Conservation (phyloP, 1,139 yeast genomes). For the Diutina mesorugosa region DNA sequence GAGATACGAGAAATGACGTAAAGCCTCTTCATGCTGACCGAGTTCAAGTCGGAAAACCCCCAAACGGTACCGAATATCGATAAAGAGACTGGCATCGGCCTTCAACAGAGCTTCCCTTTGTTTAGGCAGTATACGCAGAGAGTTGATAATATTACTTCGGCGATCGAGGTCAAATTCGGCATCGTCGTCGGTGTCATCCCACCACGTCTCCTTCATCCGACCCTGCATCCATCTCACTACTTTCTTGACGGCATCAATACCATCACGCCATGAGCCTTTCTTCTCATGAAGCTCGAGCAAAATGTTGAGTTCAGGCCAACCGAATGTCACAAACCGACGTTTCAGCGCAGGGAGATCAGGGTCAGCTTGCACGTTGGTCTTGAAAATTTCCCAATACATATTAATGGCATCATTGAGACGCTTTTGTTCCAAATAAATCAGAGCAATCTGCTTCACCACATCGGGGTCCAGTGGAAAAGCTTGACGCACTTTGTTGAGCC, state of each 20-base stretch:
- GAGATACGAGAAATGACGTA: conserved; percentile 52
- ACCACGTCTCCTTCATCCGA: conserved; percentile 60
- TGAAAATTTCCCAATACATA: conserved; percentile 56
- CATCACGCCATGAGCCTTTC: conserved; percentile 50
- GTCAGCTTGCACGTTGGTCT: conserved; percentile 33
- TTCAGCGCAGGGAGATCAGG: conserved; percentile 4
- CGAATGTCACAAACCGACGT: conserved; percentile 25
- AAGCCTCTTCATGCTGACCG: conserved; percentile 57
- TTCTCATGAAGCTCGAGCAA: conserved; percentile 66
- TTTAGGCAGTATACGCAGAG: background rate
- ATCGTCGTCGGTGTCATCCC: conserved; percentile 73
- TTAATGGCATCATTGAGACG: conserved; percentile 72
- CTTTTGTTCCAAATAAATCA: conserved; percentile 63
- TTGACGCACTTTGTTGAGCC: conserved; percentile 50
- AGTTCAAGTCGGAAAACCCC: conserved; percentile 62
- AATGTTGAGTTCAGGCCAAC: conserved; percentile 83
- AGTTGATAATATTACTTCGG: background rate
- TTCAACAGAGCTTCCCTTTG: conserved; percentile 4
- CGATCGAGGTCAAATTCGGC: conserved; percentile 52
- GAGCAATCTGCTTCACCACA: conserved; percentile 62
- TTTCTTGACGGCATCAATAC: conserved; percentile 51
- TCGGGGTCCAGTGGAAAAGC: conserved; percentile 49
- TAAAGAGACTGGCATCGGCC: conserved; percentile 38
- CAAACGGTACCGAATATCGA: conserved; percentile 74
- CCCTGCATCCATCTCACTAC: conserved; percentile 78